Evolutionary conservation across 2,329 filamentous ascomycete genomes (phyloP).

Genomic region (Paraphoma sp.): DNA sequence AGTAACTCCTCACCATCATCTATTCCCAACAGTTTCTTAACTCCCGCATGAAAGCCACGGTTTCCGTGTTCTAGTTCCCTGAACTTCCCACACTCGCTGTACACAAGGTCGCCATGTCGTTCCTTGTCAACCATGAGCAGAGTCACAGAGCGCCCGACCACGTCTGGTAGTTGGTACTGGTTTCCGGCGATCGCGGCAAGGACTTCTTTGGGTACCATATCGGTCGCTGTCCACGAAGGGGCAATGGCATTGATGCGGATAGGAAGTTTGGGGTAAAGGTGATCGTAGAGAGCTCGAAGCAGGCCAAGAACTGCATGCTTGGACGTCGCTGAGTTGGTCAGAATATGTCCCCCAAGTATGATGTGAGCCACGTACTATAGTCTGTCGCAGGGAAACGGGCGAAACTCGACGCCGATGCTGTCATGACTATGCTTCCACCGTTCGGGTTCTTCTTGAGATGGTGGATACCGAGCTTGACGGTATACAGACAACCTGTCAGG

Average conservation of each 20-base stretch:
- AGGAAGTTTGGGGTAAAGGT: slow-evolving; percentile 29
- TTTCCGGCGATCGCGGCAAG: slow-evolving; percentile 22
- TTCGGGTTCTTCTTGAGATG: slow-evolving; percentile 32
- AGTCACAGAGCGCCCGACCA: slow-evolving; percentile 29
- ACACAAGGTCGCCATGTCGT: slow-evolving; percentile 36
- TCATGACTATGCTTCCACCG: slow-evolving; percentile 42
- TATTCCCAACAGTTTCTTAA: slow-evolving; percentile 23
- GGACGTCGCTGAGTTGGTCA: slow-evolving; percentile 26
- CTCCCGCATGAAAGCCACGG: slow-evolving; percentile 23
- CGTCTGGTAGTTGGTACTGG: slow-evolving; percentile 29
- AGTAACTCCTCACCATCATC: slow-evolving; percentile 3
- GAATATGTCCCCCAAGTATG: neutral
- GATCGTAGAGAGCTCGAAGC: slow-evolving; percentile 28
- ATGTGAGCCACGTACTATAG: slow-evolving; percentile 29
- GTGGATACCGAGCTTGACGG: slow-evolving; percentile 36
- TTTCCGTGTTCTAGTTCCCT: slow-evolving; percentile 39
- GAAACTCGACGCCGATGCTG: slow-evolving; percentile 39
- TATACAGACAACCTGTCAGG: slow-evolving; percentile 36
- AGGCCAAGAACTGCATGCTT: slow-evolving; percentile 44
- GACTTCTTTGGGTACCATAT: slow-evolving; percentile 22
- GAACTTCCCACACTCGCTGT: slow-evolving; percentile 30
- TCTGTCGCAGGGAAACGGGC: slow-evolving; percentile 30
- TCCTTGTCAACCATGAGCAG: slow-evolving; percentile 35
- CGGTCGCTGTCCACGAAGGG: slow-evolving; percentile 40
- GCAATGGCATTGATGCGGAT: slow-evolving; percentile 45